Percentiles rank a stretch among this genome's conserved stretches.
Evolutionary conservation across 768 basidiomycete species (phyloP).

Genomic region (Polyporus arcularius): DNA sequence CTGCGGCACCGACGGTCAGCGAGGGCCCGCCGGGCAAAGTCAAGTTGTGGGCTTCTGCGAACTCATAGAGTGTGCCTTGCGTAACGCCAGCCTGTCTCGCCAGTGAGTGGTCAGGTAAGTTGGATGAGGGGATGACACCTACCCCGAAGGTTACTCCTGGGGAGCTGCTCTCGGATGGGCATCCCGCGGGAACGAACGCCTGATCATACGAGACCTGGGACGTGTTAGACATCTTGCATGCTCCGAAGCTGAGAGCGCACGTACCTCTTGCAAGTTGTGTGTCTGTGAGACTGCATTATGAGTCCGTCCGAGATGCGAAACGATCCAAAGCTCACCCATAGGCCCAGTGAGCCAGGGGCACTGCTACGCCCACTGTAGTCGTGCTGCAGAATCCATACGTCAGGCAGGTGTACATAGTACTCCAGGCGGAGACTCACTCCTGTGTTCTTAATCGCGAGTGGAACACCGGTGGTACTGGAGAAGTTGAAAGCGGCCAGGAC

Average conservation of each 20-base stretch:
- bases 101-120: background rate
- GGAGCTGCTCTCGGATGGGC: background rate
- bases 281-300: background rate
- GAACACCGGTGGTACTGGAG: slow-evolving; percentile 20
- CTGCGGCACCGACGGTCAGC: background rate
- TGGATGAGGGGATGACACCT: too few relatives aligned
- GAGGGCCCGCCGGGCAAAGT: slow-evolving; percentile 26
- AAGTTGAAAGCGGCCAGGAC: slow-evolving; percentile 28
- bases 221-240: background rate
- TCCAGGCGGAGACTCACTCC: slow-evolving; percentile 19
- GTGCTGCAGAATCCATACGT: slow-evolving; percentile 14
- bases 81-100: slow-evolving; percentile 20
- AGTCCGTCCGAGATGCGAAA: background rate
- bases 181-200: slow-evolving; percentile 13
- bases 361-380: slow-evolving; percentile 30
- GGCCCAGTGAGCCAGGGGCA: slow-evolving; percentile 22
- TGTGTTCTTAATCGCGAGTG: slow-evolving; percentile 30
- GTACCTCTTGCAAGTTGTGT: slow-evolving; percentile 1
- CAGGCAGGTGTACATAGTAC: too few relatives aligned
- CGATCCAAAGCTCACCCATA: slow-evolving; percentile 14
- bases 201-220: slow-evolving; percentile 21
- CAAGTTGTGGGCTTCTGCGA: slow-evolving; percentile 27
- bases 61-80: slow-evolving; percentile 20
- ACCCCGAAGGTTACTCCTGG: slow-evolving; percentile 1
- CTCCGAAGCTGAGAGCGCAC: background rate